phyloP scores from a whole-genome alignment of 2,329 filamentous ascomycete species.

The Rutstroemia sp. region DNA sequence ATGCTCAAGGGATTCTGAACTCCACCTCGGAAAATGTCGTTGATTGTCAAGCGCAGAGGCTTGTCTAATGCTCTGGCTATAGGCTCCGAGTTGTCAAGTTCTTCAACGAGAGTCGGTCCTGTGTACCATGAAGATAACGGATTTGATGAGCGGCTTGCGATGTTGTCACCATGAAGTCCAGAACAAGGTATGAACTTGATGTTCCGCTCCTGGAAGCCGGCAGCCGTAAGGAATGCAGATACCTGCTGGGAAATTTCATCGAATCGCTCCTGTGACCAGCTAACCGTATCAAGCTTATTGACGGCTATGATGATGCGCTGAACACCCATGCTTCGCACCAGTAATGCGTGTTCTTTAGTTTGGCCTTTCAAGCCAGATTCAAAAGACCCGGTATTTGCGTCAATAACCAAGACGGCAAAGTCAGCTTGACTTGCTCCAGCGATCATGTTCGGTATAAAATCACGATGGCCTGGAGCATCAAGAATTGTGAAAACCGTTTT shows the following conservation, averaged over 20 bases:
- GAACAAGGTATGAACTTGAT: slow-evolving; percentile 85
- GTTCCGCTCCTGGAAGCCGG: slow-evolving; percentile 76
- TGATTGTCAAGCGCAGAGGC: slow-evolving; percentile 78
- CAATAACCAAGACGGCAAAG: slow-evolving; percentile 89
- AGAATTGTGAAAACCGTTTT: slow-evolving; percentile 86
- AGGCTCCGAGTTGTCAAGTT: slow-evolving; percentile 77
- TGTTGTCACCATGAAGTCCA: slow-evolving; percentile 82
- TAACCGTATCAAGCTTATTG: slow-evolving; percentile 87
- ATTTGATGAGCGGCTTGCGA: slow-evolving; percentile 52
- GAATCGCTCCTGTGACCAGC: slow-evolving; percentile 78
- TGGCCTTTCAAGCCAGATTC: slow-evolving; percentile 91
- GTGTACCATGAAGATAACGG: slow-evolving; percentile 67
- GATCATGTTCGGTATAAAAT: slow-evolving; percentile 99
- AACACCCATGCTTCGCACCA: slow-evolving; percentile 86
- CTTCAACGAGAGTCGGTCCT: slow-evolving; percentile 71
- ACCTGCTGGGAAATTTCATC: slow-evolving; percentile 80
- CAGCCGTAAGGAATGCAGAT: slow-evolving; percentile 70
- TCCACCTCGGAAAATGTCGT: slow-evolving; percentile 76
- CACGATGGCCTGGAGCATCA: slow-evolving; percentile 87
- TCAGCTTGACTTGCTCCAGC: slow-evolving; percentile 93
- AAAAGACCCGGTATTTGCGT: slow-evolving; percentile 83
- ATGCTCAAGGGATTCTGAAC: slow-evolving; percentile 77
- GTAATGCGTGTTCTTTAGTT: slow-evolving; percentile 85
- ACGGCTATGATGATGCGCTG: slow-evolving; percentile 82
- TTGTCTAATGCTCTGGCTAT: slow-evolving; percentile 63